A percentile compares a stretch with the other conserved stretches of the same genome.
These are phyloP conservation scores for Raphanus hybrid DNA, from an alignment of 441 rosid species.

Conservation along the genomic window DNA sequence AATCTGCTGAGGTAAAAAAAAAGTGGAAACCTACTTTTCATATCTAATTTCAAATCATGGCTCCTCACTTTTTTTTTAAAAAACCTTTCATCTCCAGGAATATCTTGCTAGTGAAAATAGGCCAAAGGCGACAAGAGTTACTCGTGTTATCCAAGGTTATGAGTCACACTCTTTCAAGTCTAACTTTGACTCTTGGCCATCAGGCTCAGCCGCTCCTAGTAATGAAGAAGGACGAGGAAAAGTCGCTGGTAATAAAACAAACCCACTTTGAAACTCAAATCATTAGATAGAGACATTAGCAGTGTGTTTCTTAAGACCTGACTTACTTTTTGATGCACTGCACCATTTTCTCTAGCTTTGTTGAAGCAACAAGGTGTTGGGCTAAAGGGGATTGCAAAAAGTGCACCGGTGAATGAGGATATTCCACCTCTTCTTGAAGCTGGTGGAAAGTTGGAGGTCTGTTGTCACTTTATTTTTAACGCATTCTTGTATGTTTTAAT, in stretches of 20 bases:
- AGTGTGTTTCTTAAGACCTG: conserved; percentile 22
- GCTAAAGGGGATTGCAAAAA: conserved; percentile 80
- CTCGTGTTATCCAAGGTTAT: conserved; percentile 92
- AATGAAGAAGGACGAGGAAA: conserved; percentile 99
- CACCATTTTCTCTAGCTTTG: conserved; percentile 61
- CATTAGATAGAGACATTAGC: conserved; percentile 11
- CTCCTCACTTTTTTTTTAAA: no score
- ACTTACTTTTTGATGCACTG: conserved; percentile 33
- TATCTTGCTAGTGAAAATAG: conserved; percentile 75
- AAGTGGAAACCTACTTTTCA: background rate
- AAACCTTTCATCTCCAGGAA: conserved; percentile 60
- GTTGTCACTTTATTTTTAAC: conserved; percentile 20
- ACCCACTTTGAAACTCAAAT: conserved; percentile 16
- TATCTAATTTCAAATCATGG: background rate
- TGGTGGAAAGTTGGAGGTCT: conserved; percentile 98
- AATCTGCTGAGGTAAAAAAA: conserved; percentile 61
- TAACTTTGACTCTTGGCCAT: conserved; percentile 97
- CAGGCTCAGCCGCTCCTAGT: conserved; percentile 76
- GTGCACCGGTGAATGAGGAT: conserved; percentile 81
- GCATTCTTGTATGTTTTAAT: conserved; percentile 6
- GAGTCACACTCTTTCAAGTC: conserved; percentile 93
- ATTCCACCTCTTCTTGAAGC: conserved; percentile 97
- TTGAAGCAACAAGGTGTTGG: conserved; percentile 99
- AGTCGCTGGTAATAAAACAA: conserved; percentile 75
- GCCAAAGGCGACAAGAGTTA: conserved; percentile 85